Evolutionary conservation across 2,329 filamentous ascomycete genomes (phyloP), one percentile per base, ranked within the genome.

Genomic region (Paracoccidioides lutzii): DNA sequence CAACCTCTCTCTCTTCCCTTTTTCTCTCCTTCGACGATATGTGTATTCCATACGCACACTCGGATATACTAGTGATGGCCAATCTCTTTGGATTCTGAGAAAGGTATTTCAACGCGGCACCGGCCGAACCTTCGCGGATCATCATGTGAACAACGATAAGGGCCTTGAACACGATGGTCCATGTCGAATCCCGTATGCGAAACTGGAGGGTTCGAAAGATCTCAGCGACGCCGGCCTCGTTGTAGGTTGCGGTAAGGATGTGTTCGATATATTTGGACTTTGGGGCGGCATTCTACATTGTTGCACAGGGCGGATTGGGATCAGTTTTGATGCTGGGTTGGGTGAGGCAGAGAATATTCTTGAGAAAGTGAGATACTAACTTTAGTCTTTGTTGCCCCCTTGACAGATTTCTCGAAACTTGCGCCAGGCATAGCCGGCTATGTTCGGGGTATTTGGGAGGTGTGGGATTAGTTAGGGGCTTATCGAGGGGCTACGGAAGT

Each of bases 201-300:
- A 89, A 83, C 68, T 94, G 90, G 55, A 98, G 77, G 44, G 90
- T 88, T 59, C 93, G 85, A 71, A 98, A 97, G 67, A 98, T 88
- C 75, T 98, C 93, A 58, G 85, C 91, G 58, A 98, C 89, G 62
- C 91, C 93, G 54, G 88, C 87, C 73, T 98, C 93, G 28, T 90
- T 86, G 73, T 96, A 89, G 41, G 93, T 98, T 60, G 93, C 91
- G 62, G 96, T 81, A 56, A 98, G 81, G 68, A 98, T 96, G 69
- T 96, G 90, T 72, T 98, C 93, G 76, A 98, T 94, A 76, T 97
- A 98, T 75, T 98, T 98, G 56, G 91, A 93, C 76, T 98, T 98
- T 53, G 93, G 93, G 59, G 93, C 88, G 63, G 93, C 93, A 73
- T 90, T 87, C 88, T 94, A 67, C 28, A 33, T 44, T 33, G 43